Percentiles rank a stretch among this genome's conserved stretches.
These are phyloP conservation scores for Blastobotrys muscicola DNA, from an alignment of 805 yeast genomes.

Conservation along the genomic window DNA sequence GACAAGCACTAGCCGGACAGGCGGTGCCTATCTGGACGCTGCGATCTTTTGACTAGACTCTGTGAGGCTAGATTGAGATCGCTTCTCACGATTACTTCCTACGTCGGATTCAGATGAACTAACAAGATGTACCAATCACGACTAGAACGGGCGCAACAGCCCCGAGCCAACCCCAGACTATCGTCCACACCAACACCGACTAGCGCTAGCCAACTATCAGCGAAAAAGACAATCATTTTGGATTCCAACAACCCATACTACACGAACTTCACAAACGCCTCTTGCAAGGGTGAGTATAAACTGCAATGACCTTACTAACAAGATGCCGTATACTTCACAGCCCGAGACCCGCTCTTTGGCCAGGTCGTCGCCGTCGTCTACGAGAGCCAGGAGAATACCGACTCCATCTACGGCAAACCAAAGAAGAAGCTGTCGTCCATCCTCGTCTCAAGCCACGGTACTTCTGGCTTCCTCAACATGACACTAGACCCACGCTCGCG, in stretches of 20 bases:
- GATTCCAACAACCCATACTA: slow-evolving; percentile 29
- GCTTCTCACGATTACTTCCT: too few relatives aligned
- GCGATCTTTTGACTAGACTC: too few relatives aligned
- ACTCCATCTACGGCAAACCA: too few relatives aligned
- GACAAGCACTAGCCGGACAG: too few relatives aligned
- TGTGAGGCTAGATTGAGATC: too few relatives aligned
- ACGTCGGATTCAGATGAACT: too few relatives aligned
- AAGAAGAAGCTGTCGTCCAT: slow-evolving; percentile 22
- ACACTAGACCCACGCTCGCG: slow-evolving; percentile 52
- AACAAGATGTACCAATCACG: too few relatives aligned
- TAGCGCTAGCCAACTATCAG: background rate
- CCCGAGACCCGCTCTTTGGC: slow-evolving; percentile 28
- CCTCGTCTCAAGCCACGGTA: slow-evolving; percentile 44
- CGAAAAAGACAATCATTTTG: slow-evolving; percentile 6
- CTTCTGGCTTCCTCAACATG: slow-evolving; percentile 47
- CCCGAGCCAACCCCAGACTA: too few relatives aligned
- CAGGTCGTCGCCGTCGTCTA: slow-evolving; percentile 27
- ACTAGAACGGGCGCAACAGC: too few relatives aligned
- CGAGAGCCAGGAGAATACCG: slow-evolving; percentile 9
- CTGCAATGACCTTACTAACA: background rate
- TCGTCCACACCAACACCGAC: too few relatives aligned
- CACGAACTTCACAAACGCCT: slow-evolving; percentile 18
- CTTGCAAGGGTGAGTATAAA: slow-evolving; percentile 12
- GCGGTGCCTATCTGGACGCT: too few relatives aligned
- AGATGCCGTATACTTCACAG: slow-evolving; percentile 30